Evolutionary conservation across 2,329 filamentous ascomycete species (phyloP), one percentile per base, ranked within the genome.

Genomic region (Clarireedia paspali): DNA sequence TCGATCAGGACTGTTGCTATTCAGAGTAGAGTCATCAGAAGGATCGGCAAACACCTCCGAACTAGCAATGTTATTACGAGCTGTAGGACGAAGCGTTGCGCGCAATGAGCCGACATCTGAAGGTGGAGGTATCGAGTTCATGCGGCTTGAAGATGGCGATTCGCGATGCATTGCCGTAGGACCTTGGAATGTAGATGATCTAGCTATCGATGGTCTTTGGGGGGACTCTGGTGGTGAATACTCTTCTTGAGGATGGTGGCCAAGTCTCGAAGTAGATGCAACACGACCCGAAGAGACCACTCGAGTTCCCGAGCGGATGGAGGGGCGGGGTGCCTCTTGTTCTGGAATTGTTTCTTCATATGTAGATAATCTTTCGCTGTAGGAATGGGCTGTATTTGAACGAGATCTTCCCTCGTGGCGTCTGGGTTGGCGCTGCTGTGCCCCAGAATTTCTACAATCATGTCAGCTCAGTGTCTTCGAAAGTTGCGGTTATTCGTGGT

Each of bases 341-440:
- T 79, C 75, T 45, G n/a, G 42, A 26, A 20, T 54, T 69, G 74
- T 71, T 23, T 77, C 72, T 61, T 84, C 81, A 62, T 75, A 74
- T 6, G 76, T 73, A 56, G 78, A 77, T 68, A 78, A 81, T 58
- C 82, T 78, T 57, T 85, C 81, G 57, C 73, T 74, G 67, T 82
- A 83, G 27, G 82, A 83, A 67, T 84, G 80, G 23, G 82, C 81
- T 12, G 83, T 86, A 65, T 81, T 84, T 47, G 82, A 83, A 51
- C 83, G 78, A 57, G 82, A 79, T 59, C 83, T 59, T 17, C 58
- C 57, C 27, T 47, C 57, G 36, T 58, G 62, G 47, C 64, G 59
- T 59, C 60, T 60, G 12, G 30, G 55, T 7, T 66, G 64, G 27
- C 62, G 60, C 12, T 26, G 50, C 14, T 55, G 53, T 44, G 39